Evolutionary conservation across 2,329 filamentous ascomycete species (phyloP).

Genomic region (Colletotrichum brevisporum): DNA sequence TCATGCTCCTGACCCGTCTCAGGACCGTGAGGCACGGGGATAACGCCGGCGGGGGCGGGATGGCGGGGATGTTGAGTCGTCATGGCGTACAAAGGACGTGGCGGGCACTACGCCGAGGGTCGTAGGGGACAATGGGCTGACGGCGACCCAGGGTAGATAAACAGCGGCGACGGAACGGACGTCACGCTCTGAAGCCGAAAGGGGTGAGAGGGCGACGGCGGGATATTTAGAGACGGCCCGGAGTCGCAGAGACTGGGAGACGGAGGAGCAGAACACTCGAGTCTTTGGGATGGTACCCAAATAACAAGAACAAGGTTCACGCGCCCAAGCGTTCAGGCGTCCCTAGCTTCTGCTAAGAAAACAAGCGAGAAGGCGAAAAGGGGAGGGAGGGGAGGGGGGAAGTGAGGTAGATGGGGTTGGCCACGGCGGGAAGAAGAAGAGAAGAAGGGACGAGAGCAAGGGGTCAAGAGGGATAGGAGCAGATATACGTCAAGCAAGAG

Average conservation of each 20-base stretch:
- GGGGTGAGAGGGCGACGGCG: slow-evolving; percentile 5
- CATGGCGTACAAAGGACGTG: slow-evolving; percentile 24
- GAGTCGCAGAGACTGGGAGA: slow-evolving; percentile 19
- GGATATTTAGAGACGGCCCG: slow-evolving; percentile 18
- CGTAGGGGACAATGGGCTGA: slow-evolving; percentile 4
- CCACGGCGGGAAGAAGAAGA: slow-evolving; percentile 20
- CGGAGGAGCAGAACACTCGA: slow-evolving; percentile 28
- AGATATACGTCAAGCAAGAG: slow-evolving; percentile 31
- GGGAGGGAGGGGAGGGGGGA: slow-evolving; percentile 8
- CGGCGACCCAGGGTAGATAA: slow-evolving; percentile 11
- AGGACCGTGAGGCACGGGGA: slow-evolving; percentile 69
- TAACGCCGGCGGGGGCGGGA: slow-evolving; percentile 62
- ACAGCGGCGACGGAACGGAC: not conserved
- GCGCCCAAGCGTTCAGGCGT: slow-evolving; percentile 5
- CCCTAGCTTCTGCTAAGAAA: slow-evolving; percentile 30
- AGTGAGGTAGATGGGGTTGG: slow-evolving; percentile 12
- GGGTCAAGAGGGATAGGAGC: slow-evolving; percentile 34
- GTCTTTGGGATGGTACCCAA: slow-evolving; percentile 23
- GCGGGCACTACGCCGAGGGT: slow-evolving; percentile 5
- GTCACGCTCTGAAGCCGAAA: not conserved
- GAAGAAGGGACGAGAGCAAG: not conserved
- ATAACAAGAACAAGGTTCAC: slow-evolving; percentile 31
- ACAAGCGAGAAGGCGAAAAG: slow-evolving; percentile 13
- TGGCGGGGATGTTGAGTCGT: slow-evolving; percentile 54
- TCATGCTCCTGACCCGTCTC: slow-evolving; percentile 64